Conservation (phyloP, 441 rosid species). For the Eruca vesicaria region DNA sequence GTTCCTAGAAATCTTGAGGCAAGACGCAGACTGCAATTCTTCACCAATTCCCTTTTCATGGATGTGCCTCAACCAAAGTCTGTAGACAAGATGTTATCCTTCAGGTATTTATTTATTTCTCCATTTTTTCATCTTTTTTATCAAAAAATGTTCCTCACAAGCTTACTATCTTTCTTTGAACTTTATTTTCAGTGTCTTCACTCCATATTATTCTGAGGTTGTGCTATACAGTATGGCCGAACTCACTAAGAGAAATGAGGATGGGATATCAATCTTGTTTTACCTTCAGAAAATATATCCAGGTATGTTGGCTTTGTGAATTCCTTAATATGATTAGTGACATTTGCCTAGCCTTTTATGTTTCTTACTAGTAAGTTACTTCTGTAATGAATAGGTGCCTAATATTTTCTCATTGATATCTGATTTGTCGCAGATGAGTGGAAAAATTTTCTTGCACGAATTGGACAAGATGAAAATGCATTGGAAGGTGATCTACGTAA, state of each 20-base stretch:
- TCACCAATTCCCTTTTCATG: slow-evolving; percentile 98
- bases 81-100: slow-evolving; percentile 80
- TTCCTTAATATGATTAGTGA: not conserved
- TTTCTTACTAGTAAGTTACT: slow-evolving; percentile 18
- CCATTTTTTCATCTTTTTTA: slow-evolving; percentile 6
- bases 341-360: slow-evolving; percentile 8
- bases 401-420: slow-evolving; percentile 14
- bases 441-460: slow-evolving; percentile 96
- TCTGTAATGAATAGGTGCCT: slow-evolving; percentile 11
- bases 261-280: slow-evolving; percentile 94
- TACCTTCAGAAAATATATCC: slow-evolving; percentile 99
- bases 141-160: slow-evolving; percentile 14
- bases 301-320: slow-evolving; percentile 46
- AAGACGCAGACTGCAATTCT: slow-evolving; percentile 85
- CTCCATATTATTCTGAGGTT: slow-evolving; percentile 95
- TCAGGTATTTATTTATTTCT: slow-evolving; percentile 52
- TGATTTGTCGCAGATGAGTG: slow-evolving; percentile 77
- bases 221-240: slow-evolving; percentile 96
- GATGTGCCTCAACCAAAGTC: slow-evolving; percentile 77
- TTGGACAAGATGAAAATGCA: slow-evolving; percentile 91
- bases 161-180: slow-evolving; percentile 26
- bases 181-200: slow-evolving; percentile 81
- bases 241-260: slow-evolving; percentile 88
- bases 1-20: slow-evolving; percentile 94
- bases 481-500: slow-evolving; percentile 68